These are phyloP conservation scores for Pharnaceum exiguum DNA, from an alignment of 148 eudicot species.

Conservation along the genomic window DNA sequence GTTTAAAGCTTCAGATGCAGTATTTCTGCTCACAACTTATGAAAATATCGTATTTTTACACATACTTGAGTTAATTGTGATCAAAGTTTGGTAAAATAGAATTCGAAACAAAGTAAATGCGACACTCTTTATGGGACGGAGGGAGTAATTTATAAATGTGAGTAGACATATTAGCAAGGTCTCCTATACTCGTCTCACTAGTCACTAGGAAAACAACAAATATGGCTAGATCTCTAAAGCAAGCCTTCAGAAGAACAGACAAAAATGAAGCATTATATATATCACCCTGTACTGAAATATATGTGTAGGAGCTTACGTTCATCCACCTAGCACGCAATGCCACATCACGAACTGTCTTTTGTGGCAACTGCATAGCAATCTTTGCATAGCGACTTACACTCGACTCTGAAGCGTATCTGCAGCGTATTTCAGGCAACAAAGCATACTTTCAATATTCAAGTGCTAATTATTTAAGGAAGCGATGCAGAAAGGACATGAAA, in stretches of 20 bases:
- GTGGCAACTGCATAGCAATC: constrained; percentile 61
- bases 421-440: neutral
- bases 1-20: too few relatives aligned
- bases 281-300: neutral
- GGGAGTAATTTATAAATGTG: too few relatives aligned
- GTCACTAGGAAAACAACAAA: neutral
- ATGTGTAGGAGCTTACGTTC: constrained; percentile 42
- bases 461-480: neutral
- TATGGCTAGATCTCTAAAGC: neutral
- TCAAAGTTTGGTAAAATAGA: too few relatives aligned
- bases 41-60: too few relatives aligned
- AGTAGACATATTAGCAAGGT: too few relatives aligned
- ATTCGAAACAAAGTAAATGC: too few relatives aligned
- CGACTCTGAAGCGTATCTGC: constrained; percentile 57
- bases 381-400: constrained; percentile 53
- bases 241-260: neutral
- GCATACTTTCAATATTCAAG: neutral
- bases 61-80: too few relatives aligned
- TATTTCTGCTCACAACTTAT: too few relatives aligned
- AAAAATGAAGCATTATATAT: neutral
- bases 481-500: neutral
- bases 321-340: constrained; percentile 78
- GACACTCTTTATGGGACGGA: too few relatives aligned
- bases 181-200: too few relatives aligned
- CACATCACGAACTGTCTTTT: constrained; percentile 74